These are phyloP conservation scores for Lentinula lateritia DNA, from an alignment of 768 basidiomycete species.

Conservation along the genomic window DNA sequence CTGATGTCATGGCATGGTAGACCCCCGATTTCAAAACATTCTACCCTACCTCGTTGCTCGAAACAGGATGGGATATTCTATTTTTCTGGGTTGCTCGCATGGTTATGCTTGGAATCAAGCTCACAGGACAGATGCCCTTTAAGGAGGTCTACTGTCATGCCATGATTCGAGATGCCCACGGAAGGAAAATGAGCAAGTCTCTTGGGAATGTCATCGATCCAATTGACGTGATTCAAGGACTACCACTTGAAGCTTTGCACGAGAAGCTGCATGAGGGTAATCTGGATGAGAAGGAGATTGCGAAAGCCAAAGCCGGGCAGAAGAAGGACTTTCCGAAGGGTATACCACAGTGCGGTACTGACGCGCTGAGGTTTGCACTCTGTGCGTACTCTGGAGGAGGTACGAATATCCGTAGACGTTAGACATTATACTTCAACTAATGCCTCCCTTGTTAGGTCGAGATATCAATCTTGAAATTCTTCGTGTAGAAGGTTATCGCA, in stretches of 20 bases:
- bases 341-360: slow-evolving; percentile 97
- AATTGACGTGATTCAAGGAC: slow-evolving; percentile 87
- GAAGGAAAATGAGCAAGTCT: slow-evolving; percentile 98
- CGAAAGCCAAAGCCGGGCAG: slow-evolving; percentile 88
- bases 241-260: slow-evolving; percentile 74
- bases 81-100: slow-evolving; percentile 99
- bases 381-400: slow-evolving; percentile 93
- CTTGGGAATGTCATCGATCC: slow-evolving; percentile 98
- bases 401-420: slow-evolving; percentile 18
- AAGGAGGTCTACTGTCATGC: slow-evolving; percentile 95
- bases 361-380: slow-evolving; percentile 91
- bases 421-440: not conserved
- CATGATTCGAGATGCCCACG: slow-evolving; percentile 98
- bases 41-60: slow-evolving; percentile 87
- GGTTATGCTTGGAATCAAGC: slow-evolving; percentile 86
- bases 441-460: slow-evolving; percentile 49
- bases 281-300: slow-evolving; percentile 87
- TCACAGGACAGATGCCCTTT: slow-evolving; percentile 92
- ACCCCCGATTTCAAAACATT: slow-evolving; percentile 73
- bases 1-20: slow-evolving; percentile 27
- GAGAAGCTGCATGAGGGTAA: slow-evolving; percentile 87
- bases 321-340: slow-evolving; percentile 99
- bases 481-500: slow-evolving; percentile 95
- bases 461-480: slow-evolving; percentile 97
- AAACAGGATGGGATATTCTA: slow-evolving; percentile 99